Percentiles rank a stretch among this genome's conserved stretches.
These are phyloP conservation scores for Beauveria medogensis DNA, from an alignment of 2,329 filamentous ascomycete species.

Conservation along the genomic window DNA sequence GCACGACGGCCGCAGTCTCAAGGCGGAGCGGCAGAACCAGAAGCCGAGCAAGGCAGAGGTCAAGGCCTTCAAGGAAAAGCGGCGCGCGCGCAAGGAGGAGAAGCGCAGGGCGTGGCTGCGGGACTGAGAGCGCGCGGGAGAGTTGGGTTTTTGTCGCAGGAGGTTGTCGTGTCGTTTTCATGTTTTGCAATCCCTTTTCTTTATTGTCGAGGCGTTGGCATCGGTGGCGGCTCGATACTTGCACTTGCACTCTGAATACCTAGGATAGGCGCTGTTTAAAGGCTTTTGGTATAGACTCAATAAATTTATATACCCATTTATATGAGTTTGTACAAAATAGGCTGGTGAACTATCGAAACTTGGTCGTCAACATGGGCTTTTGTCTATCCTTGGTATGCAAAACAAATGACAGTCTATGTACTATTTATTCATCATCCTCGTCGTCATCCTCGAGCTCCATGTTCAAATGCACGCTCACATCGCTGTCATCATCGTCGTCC, in stretches of 20 bases:
- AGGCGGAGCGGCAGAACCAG: conserved; percentile 81
- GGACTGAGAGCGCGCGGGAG: conserved; percentile 47
- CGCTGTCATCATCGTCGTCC: conserved; percentile 38
- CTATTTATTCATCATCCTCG: conserved; percentile 18
- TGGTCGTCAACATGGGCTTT: neutral
- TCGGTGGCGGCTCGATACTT: neutral
- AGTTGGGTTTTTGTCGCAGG: neutral
- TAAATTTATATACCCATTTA: conserved; percentile 1
- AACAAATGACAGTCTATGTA: neutral
- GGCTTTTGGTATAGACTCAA: neutral
- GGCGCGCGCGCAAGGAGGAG: conserved; percentile 83
- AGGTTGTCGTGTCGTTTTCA: neutral
- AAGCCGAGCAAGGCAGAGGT: conserved; percentile 79
- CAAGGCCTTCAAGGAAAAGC: conserved; percentile 86
- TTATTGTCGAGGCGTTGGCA: neutral
- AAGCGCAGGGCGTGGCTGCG: conserved; percentile 85
- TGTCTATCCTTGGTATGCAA: conserved; percentile 5
- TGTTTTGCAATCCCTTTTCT: neutral
- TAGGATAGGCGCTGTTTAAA: neutral
- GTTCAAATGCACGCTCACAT: conserved; percentile 50
- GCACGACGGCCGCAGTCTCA: conserved; percentile 83
- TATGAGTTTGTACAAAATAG: neutral
- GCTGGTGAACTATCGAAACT: neutral
- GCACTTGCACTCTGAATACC: neutral
- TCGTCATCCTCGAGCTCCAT: conserved; percentile 51